Evolutionary conservation across 2,329 filamentous ascomycete genomes (phyloP), one percentile per base, ranked within the genome.

Genomic region (Stachybotrys elegans): DNA sequence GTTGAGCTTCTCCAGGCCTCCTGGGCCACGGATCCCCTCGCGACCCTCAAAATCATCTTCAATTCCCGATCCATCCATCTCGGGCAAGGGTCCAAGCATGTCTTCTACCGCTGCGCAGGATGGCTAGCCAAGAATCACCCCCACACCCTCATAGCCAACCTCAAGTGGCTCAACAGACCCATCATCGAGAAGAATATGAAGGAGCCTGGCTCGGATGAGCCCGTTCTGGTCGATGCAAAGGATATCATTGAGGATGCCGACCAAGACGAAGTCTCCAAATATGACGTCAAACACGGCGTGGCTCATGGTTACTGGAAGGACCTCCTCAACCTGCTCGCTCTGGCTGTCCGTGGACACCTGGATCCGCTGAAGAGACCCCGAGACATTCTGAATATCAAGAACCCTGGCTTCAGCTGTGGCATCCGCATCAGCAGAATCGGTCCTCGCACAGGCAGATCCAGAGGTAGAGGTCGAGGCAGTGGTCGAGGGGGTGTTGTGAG

Each of bases 301-400:
- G 64, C 79, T 5, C 79, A 82, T 42, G 77, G 79, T 1, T 82
- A 81, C 58, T 83, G 77, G 76, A 81, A 82, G 50, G 78, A 82
- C 52, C 60, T 81, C 4, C 60, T 81, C 3, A 82, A 81, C 50
- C 65, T 82, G 3, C 63, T 82, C 1, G 72, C 68, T 1, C 63
- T 83, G 3, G 69, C 71, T 1, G 72, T 67, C 20, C 71, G 76
- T 41, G 61, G 65, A 19, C 62, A 72, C 53, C 65, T 82, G 12
- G 58, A 65, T 13, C 62, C 63, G 6, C 53, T 68, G 12, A 61
- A 62, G 3, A 51, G 74, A 22, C 70, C 69, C 3, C 51, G 50
- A 2, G 55, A 62, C 1, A 52, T 76, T 5, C 57, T 76, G 16
- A 73, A 72, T 43, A 57, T 61, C 6, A 54, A 65, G 49, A 59